These are phyloP conservation scores for Pyrrhoderma lamaoense DNA, from an alignment of 1,284 basidiomycete species.

Conservation along the genomic window DNA sequence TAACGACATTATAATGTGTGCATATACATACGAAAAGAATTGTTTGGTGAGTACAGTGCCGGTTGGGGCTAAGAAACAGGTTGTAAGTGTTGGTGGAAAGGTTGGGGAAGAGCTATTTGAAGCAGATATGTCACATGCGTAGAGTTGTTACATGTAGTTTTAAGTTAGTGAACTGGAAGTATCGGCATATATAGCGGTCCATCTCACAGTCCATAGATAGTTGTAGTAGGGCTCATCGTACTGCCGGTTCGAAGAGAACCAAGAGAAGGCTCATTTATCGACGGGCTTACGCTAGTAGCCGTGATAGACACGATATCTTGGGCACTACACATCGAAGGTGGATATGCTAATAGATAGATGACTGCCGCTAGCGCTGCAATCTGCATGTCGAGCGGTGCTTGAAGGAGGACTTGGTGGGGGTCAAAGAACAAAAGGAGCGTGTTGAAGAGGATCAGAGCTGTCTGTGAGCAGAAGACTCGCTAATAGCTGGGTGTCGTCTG, in stretches of 20 bases:
- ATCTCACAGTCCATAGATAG: conserved; percentile 5
- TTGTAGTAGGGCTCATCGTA: background rate
- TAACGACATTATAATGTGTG: background rate
- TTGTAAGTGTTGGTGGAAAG: conserved; percentile 10
- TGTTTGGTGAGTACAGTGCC: conserved; percentile 2
- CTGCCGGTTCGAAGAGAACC: conserved; percentile 7
- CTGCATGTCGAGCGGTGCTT: no score
- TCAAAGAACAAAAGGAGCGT: no score
- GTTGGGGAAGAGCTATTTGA: conserved; percentile 4
- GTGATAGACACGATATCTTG: no score
- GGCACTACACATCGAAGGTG: no score
- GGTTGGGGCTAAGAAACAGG: conserved; percentile 10
- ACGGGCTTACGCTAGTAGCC: no score
- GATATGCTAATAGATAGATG: no score
- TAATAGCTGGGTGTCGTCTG: no score
- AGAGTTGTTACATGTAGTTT: background rate
- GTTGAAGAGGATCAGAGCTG: no score
- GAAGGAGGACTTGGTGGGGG: no score
- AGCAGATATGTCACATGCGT: background rate
- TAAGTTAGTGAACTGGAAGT: no score
- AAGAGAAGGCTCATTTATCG: conserved; percentile 7
- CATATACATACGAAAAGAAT: conserved; percentile 1
- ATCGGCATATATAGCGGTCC: background rate
- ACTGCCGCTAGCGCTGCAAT: no score
- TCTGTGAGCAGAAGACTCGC: no score